These are phyloP conservation scores for Fonsecaea nubica DNA, from an alignment of 2,329 filamentous ascomycete species.

Conservation along the genomic window DNA sequence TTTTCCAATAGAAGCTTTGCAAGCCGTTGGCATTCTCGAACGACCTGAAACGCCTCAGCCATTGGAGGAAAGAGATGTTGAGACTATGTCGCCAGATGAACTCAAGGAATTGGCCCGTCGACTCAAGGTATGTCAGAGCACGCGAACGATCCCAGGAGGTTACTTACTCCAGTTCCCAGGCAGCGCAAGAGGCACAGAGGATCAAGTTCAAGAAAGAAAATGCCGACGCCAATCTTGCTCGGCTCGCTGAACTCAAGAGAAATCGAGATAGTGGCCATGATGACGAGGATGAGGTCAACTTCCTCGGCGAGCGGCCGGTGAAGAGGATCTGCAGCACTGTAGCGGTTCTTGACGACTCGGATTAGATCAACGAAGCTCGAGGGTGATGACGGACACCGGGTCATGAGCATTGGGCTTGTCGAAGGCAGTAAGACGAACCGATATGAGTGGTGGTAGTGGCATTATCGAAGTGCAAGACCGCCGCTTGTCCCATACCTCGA, in stretches of 20 bases:
- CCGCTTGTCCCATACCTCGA: no score
- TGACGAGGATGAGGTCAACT: constrained; percentile 1
- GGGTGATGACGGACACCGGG: not conserved
- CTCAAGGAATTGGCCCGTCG: constrained; percentile 2
- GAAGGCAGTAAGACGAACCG: not conserved
- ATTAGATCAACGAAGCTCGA: not conserved
- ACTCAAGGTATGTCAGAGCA: not conserved
- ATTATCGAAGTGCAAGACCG: no score
- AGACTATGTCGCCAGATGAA: not conserved
- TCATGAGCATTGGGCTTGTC: not conserved
- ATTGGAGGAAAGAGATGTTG: constrained; percentile 3
- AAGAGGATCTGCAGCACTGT: constrained; percentile 4
- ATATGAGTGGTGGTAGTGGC: not conserved
- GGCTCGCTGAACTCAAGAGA: constrained; percentile 3
- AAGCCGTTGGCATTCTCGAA: constrained; percentile 6
- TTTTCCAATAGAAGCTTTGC: not conserved
- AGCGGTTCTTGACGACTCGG: not conserved
- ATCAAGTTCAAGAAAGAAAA: constrained; percentile 13
- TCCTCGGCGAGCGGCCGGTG: not conserved
- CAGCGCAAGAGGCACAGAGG: not conserved
- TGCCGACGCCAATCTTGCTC: not conserved
- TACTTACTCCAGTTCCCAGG: not conserved
- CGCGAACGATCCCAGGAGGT: not conserved
- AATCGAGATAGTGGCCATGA: not conserved
- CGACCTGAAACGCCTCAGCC: not conserved